phyloP scores from a whole-genome alignment of 306 rosid species.

The Acacia melanoxylon region DNA sequence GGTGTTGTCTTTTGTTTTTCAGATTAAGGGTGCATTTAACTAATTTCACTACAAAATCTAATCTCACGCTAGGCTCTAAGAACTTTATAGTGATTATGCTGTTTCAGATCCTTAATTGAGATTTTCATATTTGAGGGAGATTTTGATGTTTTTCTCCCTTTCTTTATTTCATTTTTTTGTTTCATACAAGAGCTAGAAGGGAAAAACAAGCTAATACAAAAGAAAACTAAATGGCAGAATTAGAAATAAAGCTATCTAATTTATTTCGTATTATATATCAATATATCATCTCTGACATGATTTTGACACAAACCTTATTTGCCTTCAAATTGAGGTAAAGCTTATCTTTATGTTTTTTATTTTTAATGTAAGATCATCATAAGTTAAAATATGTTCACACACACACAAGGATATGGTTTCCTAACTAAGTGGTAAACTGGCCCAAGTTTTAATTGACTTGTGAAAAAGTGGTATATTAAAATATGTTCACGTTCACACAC shows the following conservation, averaged over 20 bases:
- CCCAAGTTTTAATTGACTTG: not conserved
- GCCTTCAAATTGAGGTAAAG: not conserved
- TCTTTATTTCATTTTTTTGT: no score
- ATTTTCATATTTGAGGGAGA: not conserved
- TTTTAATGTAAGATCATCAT: not conserved
- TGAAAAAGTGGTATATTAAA: not conserved
- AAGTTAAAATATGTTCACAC: not conserved
- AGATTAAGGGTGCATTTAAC: not conserved
- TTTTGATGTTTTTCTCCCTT: not conserved
- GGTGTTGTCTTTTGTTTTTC: no score
- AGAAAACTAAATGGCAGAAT: not conserved
- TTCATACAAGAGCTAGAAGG: not conserved
- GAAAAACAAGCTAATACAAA: not conserved
- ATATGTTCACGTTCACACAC: not conserved
- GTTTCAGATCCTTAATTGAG: not conserved
- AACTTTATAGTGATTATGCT: not conserved
- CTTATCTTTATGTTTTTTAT: not conserved
- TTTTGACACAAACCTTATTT: not conserved
- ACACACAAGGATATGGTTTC: not conserved
- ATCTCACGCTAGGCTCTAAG: not conserved
- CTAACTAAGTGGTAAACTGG: not conserved
- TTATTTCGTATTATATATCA: not conserved
- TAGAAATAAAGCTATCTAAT: not conserved
- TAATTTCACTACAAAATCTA: no score
- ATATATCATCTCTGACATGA: not conserved